phyloP scores from a whole-genome alignment of 768 basidiomycete genomes.

The Podaxis mareebaensis region DNA sequence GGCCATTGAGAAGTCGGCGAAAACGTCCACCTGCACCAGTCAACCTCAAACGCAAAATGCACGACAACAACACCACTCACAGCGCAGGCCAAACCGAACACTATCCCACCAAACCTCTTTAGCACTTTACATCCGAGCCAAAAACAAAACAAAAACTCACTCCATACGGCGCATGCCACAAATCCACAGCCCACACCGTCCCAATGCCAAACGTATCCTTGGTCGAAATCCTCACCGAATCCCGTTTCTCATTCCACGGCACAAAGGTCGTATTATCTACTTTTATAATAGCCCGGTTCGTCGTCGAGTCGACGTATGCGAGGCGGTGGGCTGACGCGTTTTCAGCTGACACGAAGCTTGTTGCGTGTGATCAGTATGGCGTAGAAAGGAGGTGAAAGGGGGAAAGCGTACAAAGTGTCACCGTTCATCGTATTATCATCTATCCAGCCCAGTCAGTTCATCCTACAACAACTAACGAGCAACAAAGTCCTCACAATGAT shows the following conservation, averaged over 20 bases:
- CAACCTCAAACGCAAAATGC: background rate
- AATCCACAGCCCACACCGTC: constrained; percentile 60
- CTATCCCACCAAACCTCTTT: constrained; percentile 28
- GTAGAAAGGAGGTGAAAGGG: background rate
- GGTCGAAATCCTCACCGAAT: constrained; percentile 60
- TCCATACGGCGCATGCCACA: constrained; percentile 56
- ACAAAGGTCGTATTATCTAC: constrained; percentile 68
- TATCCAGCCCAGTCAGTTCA: background rate
- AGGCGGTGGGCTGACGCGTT: constrained; percentile 8
- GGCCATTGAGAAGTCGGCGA: constrained; percentile 54
- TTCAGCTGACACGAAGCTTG: constrained; percentile 8
- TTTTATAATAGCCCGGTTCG: constrained; percentile 70
- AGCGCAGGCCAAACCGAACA: constrained; percentile 75
- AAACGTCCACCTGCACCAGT: constrained; percentile 41
- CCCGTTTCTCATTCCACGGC: constrained; percentile 56
- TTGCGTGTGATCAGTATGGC: too few relatives aligned
- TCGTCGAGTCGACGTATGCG: constrained; percentile 53
- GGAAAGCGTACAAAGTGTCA: background rate
- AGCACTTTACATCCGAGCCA: background rate
- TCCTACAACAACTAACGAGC: background rate
- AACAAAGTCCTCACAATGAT: background rate
- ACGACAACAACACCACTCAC: constrained; percentile 16
- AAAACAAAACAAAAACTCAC: background rate
- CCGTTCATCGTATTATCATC: constrained; percentile 11
- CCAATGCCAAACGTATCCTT: constrained; percentile 56